A percentile compares a stretch with the other conserved stretches of the same genome.
These are phyloP conservation scores for Xylaria castorea DNA, from an alignment of 495 filamentous ascomycete species.

Conservation along the genomic window DNA sequence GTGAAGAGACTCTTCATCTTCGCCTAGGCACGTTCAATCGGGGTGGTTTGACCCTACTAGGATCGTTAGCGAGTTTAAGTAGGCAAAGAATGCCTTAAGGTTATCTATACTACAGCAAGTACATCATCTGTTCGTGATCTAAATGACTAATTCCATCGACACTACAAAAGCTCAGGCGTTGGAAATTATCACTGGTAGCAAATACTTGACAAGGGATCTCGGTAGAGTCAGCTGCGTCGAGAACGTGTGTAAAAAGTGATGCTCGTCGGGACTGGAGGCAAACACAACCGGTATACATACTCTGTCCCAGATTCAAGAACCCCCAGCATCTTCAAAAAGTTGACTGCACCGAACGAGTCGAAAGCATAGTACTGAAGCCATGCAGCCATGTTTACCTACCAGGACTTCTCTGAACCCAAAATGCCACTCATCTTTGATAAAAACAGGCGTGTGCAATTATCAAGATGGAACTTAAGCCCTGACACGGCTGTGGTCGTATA, in stretches of 20 bases:
- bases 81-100: neutral
- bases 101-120: slow-evolving; percentile 17
- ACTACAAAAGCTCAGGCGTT: neutral
- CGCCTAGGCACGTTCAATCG: slow-evolving; percentile 17
- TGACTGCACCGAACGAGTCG: slow-evolving; percentile 64
- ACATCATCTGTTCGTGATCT: slow-evolving; percentile 25
- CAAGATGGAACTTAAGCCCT: slow-evolving; percentile 61
- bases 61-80: neutral
- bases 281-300: too few species aligned
- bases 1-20: slow-evolving; percentile 7
- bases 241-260: neutral
- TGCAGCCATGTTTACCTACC: slow-evolving; percentile 52
- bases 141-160: slow-evolving; percentile 43
- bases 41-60: slow-evolving; percentile 16
- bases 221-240: neutral
- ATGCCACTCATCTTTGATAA: slow-evolving; percentile 49
- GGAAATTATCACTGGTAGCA: neutral
- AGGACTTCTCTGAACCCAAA: slow-evolving; percentile 28
- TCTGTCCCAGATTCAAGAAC: slow-evolving; percentile 59
- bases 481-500: slow-evolving; percentile 27
- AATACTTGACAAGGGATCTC: neutral
- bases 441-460: slow-evolving; percentile 58
- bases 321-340: slow-evolving; percentile 60
- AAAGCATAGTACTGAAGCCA: slow-evolving; percentile 66
- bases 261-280: too few species aligned